Conservation (phyloP, 2,329 filamentous ascomycete species). For the Fusarium oxysporum region DNA sequence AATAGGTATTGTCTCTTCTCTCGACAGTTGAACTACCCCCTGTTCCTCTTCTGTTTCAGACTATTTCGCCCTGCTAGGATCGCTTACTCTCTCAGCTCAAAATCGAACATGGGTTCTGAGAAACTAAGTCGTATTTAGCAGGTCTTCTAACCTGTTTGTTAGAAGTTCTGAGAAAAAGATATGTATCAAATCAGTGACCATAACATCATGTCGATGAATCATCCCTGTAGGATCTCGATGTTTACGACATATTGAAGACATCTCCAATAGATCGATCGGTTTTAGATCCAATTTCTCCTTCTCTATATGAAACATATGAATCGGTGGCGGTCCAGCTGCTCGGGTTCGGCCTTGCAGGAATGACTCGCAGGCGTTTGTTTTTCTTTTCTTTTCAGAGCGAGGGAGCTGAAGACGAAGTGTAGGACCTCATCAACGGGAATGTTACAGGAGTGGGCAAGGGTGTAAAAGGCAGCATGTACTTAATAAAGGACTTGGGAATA, state of each 20-base stretch:
- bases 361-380: slow-evolving; percentile 22
- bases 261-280: neutral
- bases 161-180: neutral
- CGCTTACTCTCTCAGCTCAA: slow-evolving; percentile 10
- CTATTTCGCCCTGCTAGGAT: slow-evolving; percentile 8
- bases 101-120: neutral
- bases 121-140: neutral
- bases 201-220: neutral
- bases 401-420: neutral
- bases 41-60: slow-evolving; percentile 4
- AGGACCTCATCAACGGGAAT: neutral
- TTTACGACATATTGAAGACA: neutral
- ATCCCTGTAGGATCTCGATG: neutral
- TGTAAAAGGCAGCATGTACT: neutral
- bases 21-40: neutral
- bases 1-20: slow-evolving; percentile 5
- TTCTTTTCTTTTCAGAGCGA: neutral
- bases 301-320: slow-evolving; percentile 26
- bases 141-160: neutral
- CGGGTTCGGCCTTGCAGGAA: slow-evolving; percentile 22
- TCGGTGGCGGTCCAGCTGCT: slow-evolving; percentile 11
- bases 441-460: neutral
- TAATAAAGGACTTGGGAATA: neutral
- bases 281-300: neutral
- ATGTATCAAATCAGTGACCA: neutral